Evolutionary conservation across 2,329 filamentous ascomycete species (phyloP), one percentile per base, ranked within the genome.

Genomic region (Aspergillus amoenus): DNA sequence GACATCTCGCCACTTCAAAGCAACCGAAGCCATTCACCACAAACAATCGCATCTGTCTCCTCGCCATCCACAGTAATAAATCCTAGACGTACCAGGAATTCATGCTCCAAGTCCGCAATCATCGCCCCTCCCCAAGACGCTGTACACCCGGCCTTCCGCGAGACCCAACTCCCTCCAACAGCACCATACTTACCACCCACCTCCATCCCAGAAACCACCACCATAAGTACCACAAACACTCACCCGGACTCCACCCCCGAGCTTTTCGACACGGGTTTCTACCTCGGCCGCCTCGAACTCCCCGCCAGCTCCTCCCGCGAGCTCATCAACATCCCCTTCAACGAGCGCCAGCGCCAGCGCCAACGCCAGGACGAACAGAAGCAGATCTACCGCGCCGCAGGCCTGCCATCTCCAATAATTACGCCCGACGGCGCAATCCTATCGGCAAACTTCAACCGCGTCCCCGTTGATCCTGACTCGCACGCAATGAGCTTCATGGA

Each of bases 401-500:
- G n/a, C 5, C 5, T 21, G 3, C 48, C 30, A 9, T 34, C 34
- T 2, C 48, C 42, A 15, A 41, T 44, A 5, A 48, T 41, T 17
- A 54, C 27, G 1, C 39, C 27, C 3, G 68, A 72, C n/a, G 69
- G 69, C 0, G 61, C 66, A 1, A 56, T 72, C 2, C 52, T 72
- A 17, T 56, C 61, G 2, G 64, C 70, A 5, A 71, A 69, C 49
- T 50, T 72, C 21, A 59, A 69, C 2, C 41, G 47, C 4, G 27
- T 53, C 43, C 46, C 37, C 7, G 9, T 21, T 5, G 49, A 52
- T 11, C 11, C 50, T 30, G 50, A 49, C 12, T 37, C n/a, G 1
- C 56, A 64, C 52, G 54, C 52, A 9, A 66, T 68, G 64, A 70
- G 68, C 27, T 71, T 71, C 24, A 68, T 70, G 67, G 52, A 67